Evolutionary conservation across 164 flowering plant species (phyloP), one percentile per base, ranked within the genome.

Genomic region (Dillenia turbinata): DNA sequence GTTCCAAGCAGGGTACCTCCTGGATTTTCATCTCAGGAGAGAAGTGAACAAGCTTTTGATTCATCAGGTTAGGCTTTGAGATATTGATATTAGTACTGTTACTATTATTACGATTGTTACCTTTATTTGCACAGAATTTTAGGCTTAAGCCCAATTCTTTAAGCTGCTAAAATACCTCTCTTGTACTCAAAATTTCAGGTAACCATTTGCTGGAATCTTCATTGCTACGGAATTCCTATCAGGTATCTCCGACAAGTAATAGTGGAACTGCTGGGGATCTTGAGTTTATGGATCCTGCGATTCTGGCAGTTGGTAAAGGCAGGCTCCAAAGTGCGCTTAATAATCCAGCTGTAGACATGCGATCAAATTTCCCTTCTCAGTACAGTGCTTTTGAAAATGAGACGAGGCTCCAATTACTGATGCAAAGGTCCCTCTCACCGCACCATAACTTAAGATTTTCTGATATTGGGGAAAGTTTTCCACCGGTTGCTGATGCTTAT

Each of bases 251-350:
- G n/a, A 33, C 59, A 66, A 80, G 75, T 54, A 77, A 80, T 69
- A 48, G 57, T n/a, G 52, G 70, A 54, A 70, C 66, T 60, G 46
- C 62, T 63, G 77, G 72, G 19, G 90, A 85, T 54, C 71, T 85
- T 64, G 88, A 83, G 62, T 81, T 83, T 62, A 77, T 82, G 54
- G 91, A 86, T 73, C 91, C 91, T 51, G 88, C 91, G 48, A 86
- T 86, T 44, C 69, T 86, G 72, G 97, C 97, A 13, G 95, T 94
- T 71, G 95, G 95, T 51, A 90, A 85, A 78, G 96, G 89, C 60
- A 79, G 81, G 54, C 78, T 76, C 56, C 86, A 85, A 8, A 64
- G 72, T 65, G 82, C 83, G 33, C 54, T 79, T 47, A 81, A 69
- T 64, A 83, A 71, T 54, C 49, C 78, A 9, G 74, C 76, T 22